These are phyloP conservation scores for Suhomyces kunorum DNA, from an alignment of 1,139 yeast genomes.

Conservation along the genomic window DNA sequence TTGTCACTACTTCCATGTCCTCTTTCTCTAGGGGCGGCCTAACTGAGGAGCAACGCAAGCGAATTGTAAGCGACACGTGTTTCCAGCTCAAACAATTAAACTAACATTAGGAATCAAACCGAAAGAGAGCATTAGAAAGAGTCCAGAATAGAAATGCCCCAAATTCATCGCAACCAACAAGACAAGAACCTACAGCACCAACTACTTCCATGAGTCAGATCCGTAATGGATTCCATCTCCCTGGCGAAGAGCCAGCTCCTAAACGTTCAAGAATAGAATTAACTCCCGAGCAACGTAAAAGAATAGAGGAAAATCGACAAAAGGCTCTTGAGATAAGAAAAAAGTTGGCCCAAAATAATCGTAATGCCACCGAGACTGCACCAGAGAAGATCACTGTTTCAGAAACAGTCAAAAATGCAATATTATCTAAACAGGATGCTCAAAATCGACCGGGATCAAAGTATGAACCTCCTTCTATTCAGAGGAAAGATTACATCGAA, in stretches of 20 bases:
- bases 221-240: slow-evolving; percentile 11
- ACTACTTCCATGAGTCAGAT: slow-evolving; percentile 16
- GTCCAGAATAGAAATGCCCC: slow-evolving; percentile 41
- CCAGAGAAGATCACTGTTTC: slow-evolving; percentile 12
- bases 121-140: slow-evolving; percentile 60
- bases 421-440: slow-evolving; percentile 5
- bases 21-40: slow-evolving; percentile 16
- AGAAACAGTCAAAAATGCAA: slow-evolving; percentile 15
- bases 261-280: slow-evolving; percentile 30
- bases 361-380: slow-evolving; percentile 31
- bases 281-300: slow-evolving; percentile 54
- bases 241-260: slow-evolving; percentile 6
- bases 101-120: slow-evolving; percentile 51
- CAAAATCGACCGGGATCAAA: slow-evolving; percentile 15
- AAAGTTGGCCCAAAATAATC: slow-evolving; percentile 30
- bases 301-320: slow-evolving; percentile 58
- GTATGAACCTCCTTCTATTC: slow-evolving; percentile 45
- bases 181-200: slow-evolving; percentile 17
- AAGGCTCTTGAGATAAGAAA: slow-evolving; percentile 57
- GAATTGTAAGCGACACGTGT: no score
- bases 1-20: slow-evolving; percentile 13
- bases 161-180: not conserved
- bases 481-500: slow-evolving; percentile 77
- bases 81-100: no score
- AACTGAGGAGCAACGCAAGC: slow-evolving; percentile 18